Evolutionary conservation across 352 stramenopile genomes (phyloP).

Genomic region (Pythium folliculosum): DNA sequence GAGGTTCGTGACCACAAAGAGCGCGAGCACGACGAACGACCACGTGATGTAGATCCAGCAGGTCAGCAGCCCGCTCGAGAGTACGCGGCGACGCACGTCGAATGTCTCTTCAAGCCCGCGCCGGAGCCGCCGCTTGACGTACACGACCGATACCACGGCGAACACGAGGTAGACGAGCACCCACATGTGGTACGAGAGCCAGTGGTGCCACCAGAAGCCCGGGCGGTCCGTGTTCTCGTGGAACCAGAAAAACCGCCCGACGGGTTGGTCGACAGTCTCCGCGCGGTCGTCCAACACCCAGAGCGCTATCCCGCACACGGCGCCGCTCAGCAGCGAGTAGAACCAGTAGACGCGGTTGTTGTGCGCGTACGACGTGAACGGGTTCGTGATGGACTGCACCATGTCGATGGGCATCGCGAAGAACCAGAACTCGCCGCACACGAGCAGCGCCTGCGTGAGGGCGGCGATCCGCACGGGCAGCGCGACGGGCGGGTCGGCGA

Average conservation of each 20-base stretch:
- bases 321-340: slow-evolving; percentile 74
- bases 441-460: slow-evolving; percentile 72
- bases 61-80: slow-evolving; percentile 77
- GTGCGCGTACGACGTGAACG: slow-evolving; percentile 85
- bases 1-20: slow-evolving; percentile 71
- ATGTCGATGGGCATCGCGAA: slow-evolving; percentile 89
- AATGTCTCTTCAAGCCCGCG: slow-evolving; percentile 85
- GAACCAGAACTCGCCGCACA: slow-evolving; percentile 90
- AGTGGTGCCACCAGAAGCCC: slow-evolving; percentile 81
- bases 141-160: slow-evolving; percentile 65
- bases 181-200: slow-evolving; percentile 83
- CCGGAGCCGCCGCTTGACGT: slow-evolving; percentile 73
- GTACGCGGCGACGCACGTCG: slow-evolving; percentile 74
- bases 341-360: slow-evolving; percentile 87
- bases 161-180: slow-evolving; percentile 81
- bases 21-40: slow-evolving; percentile 68
- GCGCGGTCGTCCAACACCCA: slow-evolving; percentile 54
- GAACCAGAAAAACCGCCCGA: slow-evolving; percentile 77
- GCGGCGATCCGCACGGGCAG: slow-evolving; percentile 68
- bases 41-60: slow-evolving; percentile 86
- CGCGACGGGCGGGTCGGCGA: slow-evolving; percentile 40
- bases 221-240: slow-evolving; percentile 79
- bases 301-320: slow-evolving; percentile 63
- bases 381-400: slow-evolving; percentile 89
- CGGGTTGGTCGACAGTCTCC: slow-evolving; percentile 16